Conservation (phyloP, 768 basidiomycete genomes). For the Mycena haematopus region DNA sequence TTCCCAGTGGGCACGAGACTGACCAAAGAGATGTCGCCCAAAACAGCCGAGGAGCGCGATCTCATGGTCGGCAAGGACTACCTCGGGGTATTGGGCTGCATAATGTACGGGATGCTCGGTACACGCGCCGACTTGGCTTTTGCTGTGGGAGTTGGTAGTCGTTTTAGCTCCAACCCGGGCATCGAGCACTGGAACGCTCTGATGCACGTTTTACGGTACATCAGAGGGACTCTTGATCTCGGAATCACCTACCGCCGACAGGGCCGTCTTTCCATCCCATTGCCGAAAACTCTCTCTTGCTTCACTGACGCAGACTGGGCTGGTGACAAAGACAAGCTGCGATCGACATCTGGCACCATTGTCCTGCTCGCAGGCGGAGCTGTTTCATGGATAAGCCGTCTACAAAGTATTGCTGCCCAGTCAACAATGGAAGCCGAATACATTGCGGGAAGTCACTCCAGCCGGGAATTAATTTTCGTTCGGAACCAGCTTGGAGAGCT, state of each 20-base stretch:
- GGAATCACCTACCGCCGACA: neutral
- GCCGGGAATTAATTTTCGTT: constrained; percentile 1
- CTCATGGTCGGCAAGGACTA: constrained; percentile 4
- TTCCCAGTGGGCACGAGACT: constrained; percentile 3
- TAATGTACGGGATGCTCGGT: constrained; percentile 1
- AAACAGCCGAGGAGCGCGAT: neutral
- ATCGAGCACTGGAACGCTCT: constrained; percentile 1
- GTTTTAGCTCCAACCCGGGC: neutral
- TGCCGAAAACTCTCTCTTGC: neutral
- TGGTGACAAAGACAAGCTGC: constrained; percentile 1
- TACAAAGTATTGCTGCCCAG: neutral
- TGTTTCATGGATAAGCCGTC: neutral
- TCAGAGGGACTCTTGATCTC: neutral
- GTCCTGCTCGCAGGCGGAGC: neutral
- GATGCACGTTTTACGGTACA: neutral
- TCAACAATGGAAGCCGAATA: constrained; percentile 10
- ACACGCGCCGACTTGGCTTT: neutral
- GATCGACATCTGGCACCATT: neutral
- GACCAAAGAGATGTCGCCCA: neutral
- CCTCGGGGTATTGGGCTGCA: neutral
- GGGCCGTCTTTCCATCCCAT: neutral
- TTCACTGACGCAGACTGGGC: constrained; percentile 5
- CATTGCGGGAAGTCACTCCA: neutral
- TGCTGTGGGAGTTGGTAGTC: neutral
- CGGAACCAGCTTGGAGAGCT: neutral